Evolutionary conservation across 176 grass and related monocot species (phyloP).

Genomic region (Musa beccarii): DNA sequence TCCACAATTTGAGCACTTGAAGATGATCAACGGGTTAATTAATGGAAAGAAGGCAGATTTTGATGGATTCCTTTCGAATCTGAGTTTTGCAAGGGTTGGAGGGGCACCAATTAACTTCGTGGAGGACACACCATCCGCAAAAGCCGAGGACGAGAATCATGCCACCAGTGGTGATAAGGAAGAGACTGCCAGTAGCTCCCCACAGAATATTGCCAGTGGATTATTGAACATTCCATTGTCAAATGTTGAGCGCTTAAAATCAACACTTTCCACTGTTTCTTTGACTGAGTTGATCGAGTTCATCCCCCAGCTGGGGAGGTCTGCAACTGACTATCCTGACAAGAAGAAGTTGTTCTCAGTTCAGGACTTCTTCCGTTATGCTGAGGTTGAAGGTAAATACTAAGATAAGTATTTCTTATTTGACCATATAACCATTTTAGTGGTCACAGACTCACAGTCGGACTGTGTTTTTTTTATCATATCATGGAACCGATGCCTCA

Average conservation of each 20-base stretch:
- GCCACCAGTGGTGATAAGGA: slow-evolving; percentile 10
- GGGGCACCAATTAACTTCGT: slow-evolving; percentile 25
- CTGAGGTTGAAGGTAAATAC: slow-evolving; percentile 68
- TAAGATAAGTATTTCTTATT: neutral
- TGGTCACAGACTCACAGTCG: no score
- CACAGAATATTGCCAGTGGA: slow-evolving; percentile 41
- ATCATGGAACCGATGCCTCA: neutral
- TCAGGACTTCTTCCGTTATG: slow-evolving; percentile 88
- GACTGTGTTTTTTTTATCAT: neutral
- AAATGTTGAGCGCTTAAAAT: slow-evolving; percentile 79
- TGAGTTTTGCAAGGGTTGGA: slow-evolving; percentile 68
- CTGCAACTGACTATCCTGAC: slow-evolving; percentile 59
- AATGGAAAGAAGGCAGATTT: slow-evolving; percentile 67
- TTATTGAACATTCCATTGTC: slow-evolving; percentile 73
- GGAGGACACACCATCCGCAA: slow-evolving; percentile 22
- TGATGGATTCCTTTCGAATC: slow-evolving; percentile 67
- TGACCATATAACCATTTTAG: neutral
- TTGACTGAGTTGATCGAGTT: slow-evolving; percentile 64
- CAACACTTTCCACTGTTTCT: slow-evolving; percentile 62
- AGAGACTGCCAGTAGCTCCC: slow-evolving; percentile 22
- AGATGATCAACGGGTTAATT: slow-evolving; percentile 45
- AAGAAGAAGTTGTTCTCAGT: slow-evolving; percentile 98
- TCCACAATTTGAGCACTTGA: slow-evolving; percentile 29
- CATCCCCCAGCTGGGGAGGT: slow-evolving; percentile 58
- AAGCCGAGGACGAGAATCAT: slow-evolving; percentile 24